Conservation (phyloP, 352 stramenopile species). For the Blastocystis sp. region DNA sequence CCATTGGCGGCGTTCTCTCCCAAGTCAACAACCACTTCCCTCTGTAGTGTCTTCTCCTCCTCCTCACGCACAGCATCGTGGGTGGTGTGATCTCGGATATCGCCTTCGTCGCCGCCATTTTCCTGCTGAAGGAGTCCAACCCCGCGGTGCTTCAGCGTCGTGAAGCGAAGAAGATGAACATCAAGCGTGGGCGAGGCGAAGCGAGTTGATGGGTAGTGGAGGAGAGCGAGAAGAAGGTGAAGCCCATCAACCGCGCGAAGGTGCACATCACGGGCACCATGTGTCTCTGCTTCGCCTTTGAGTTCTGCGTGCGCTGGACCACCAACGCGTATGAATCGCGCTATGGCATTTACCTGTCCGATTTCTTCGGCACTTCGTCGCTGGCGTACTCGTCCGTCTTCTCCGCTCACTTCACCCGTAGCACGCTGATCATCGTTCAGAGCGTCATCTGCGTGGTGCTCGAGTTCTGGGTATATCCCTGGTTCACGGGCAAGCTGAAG, state of each 20-base stretch:
- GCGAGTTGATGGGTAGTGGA: neutral
- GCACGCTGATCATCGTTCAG: conserved; percentile 40
- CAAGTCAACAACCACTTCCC: conserved; percentile 57
- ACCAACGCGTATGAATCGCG: conserved; percentile 20
- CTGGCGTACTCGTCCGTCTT: neutral
- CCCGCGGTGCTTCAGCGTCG: neutral
- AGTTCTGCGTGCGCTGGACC: conserved; percentile 27
- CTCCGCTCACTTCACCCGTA: neutral
- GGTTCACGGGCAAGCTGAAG: neutral
- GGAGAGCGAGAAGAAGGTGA: neutral
- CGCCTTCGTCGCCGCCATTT: conserved; percentile 21
- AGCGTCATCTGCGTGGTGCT: neutral
- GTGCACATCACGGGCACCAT: neutral
- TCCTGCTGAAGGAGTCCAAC: conserved; percentile 64
- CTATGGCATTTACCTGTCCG: conserved; percentile 9
- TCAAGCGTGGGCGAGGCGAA: neutral
- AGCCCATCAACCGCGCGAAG: neutral
- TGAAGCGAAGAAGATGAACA: neutral
- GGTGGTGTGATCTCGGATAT: conserved; percentile 40
- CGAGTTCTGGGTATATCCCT: conserved; percentile 12
- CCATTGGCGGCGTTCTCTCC: conserved; percentile 47
- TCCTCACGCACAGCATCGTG: neutral
- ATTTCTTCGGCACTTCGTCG: neutral
- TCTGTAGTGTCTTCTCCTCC: neutral
- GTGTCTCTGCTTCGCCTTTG: conserved; percentile 7